A percentile compares a stretch with the other conserved stretches of the same genome.
These are phyloP conservation scores for Rhizoclosmatium sp. DNA, from an alignment of 192 early-diverging fungal genomes.

Conservation along the genomic window DNA sequence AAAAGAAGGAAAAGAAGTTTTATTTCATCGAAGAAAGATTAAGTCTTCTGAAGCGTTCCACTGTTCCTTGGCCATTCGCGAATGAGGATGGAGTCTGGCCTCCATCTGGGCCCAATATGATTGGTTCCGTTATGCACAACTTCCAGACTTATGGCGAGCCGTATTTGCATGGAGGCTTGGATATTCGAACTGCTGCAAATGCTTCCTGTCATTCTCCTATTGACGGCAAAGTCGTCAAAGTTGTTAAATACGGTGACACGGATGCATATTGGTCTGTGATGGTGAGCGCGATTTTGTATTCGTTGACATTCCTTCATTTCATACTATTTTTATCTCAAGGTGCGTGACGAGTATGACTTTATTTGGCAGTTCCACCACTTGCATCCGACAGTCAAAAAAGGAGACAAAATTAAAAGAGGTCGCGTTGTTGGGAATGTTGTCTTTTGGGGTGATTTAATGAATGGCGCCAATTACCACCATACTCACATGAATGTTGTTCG, in stretches of 20 bases:
- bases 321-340: not conserved
- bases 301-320: not conserved
- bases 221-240: slow-evolving; percentile 23
- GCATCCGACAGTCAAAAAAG: slow-evolving; percentile 23
- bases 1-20: slow-evolving; percentile 6
- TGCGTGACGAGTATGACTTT: slow-evolving; percentile 30
- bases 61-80: slow-evolving; percentile 26
- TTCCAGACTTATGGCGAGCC: slow-evolving; percentile 13
- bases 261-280: slow-evolving; percentile 25
- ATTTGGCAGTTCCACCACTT: slow-evolving; percentile 35
- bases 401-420: slow-evolving; percentile 4
- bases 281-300: not conserved
- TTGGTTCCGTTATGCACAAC: slow-evolving; percentile 14
- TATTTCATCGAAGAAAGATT: slow-evolving; percentile 14
- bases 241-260: slow-evolving; percentile 9
- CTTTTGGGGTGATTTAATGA: slow-evolving; percentile 10
- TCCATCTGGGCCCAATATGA: slow-evolving; percentile 7
- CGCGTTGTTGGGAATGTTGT: slow-evolving; percentile 19
- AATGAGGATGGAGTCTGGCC: slow-evolving; percentile 24
- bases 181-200: slow-evolving; percentile 20
- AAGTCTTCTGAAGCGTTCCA: slow-evolving; percentile 2
- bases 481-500: slow-evolving; percentile 26
- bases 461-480: slow-evolving; percentile 27
- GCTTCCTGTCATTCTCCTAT: slow-evolving; percentile 22
- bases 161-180: slow-evolving; percentile 22